phyloP scores from a whole-genome alignment of 2,329 filamentous ascomycete species.

The Penicillium sp. region DNA sequence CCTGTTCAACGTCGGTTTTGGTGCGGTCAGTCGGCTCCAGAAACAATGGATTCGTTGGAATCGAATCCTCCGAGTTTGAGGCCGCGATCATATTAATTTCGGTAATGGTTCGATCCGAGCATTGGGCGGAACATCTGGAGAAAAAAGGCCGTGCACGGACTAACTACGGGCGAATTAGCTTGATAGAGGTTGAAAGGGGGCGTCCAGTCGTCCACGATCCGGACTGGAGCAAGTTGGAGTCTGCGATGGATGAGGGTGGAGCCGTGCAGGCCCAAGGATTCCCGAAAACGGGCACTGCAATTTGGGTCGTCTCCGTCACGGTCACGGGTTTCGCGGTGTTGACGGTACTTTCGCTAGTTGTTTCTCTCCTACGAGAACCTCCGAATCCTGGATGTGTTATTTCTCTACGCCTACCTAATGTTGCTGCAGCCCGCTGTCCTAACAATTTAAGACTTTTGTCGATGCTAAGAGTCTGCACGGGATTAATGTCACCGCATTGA shows the following conservation, averaged over 20 bases:
- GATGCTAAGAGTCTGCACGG: no score
- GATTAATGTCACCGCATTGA: no score
- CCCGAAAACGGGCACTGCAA: no score
- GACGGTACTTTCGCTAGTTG: no score
- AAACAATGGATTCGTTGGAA: background rate
- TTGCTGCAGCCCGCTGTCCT: no score
- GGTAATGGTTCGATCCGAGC: background rate
- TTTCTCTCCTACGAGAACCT: no score
- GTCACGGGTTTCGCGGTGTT: no score
- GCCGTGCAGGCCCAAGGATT: background rate
- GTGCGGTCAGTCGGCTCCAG: background rate
- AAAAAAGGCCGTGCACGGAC: slow-evolving; percentile 16
- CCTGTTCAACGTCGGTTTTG: no score
- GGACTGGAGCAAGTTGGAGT: slow-evolving; percentile 1
- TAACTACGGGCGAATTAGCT: slow-evolving; percentile 15
- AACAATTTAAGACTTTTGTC: no score
- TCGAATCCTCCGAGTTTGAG: background rate
- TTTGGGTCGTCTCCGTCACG: no score
- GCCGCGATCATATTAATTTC: background rate
- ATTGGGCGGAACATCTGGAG: slow-evolving; percentile 9
- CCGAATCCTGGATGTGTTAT: no score
- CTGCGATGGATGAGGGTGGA: slow-evolving; percentile 1
- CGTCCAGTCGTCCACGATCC: slow-evolving; percentile 1
- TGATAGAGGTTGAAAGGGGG: slow-evolving; percentile 21
- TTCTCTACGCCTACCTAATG: no score